A percentile compares a stretch with the other conserved stretches of the same genome.
Evolutionary conservation across 1,284 basidiomycete genomes (phyloP).

Genomic region (Ceratorhiza oryzae-sativae): DNA sequence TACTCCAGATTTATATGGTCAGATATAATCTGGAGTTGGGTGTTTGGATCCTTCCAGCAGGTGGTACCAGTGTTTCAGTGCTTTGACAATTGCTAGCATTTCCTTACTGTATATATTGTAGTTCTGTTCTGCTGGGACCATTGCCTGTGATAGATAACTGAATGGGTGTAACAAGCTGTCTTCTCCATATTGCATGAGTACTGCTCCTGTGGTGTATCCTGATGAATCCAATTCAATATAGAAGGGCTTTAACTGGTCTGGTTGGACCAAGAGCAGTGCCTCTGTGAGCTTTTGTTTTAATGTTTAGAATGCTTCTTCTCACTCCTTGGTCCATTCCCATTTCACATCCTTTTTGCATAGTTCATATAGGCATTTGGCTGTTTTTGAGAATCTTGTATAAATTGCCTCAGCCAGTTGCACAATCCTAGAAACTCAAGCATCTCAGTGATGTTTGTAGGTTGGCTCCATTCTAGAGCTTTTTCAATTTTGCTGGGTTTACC

Average conservation of each 20-base stretch:
- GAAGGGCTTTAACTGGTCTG: neutral
- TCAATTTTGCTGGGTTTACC: conserved; percentile 48
- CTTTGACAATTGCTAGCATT: conserved; percentile 43
- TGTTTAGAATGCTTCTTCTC: conserved; percentile 6
- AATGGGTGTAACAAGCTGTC: conserved; percentile 40
- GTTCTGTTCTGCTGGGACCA: conserved; percentile 49
- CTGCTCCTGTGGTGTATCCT: too few relatives aligned
- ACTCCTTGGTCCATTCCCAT: too few relatives aligned
- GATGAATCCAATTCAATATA: too few relatives aligned
- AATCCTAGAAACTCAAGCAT: conserved; percentile 50
- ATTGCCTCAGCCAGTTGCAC: conserved; percentile 49
- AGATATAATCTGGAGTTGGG: conserved; percentile 40
- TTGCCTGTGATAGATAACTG: conserved; percentile 30
- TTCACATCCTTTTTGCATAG: conserved; percentile 44
- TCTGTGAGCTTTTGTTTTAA: conserved; percentile 12
- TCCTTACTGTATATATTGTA: conserved; percentile 52
- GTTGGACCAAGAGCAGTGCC: conserved; percentile 13
- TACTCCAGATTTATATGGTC: conserved; percentile 43
- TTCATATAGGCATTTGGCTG: conserved; percentile 45
- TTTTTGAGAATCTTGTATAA: conserved; percentile 44
- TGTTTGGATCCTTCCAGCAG: conserved; percentile 44
- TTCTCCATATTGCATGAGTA: conserved; percentile 25
- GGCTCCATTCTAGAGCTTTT: conserved; percentile 47
- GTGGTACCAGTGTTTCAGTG: conserved; percentile 44
- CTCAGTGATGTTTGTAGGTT: conserved; percentile 45